Base-by-base conservation (phyloP, 176 grass and related monocot species). In the Poa pratensis region DNA sequence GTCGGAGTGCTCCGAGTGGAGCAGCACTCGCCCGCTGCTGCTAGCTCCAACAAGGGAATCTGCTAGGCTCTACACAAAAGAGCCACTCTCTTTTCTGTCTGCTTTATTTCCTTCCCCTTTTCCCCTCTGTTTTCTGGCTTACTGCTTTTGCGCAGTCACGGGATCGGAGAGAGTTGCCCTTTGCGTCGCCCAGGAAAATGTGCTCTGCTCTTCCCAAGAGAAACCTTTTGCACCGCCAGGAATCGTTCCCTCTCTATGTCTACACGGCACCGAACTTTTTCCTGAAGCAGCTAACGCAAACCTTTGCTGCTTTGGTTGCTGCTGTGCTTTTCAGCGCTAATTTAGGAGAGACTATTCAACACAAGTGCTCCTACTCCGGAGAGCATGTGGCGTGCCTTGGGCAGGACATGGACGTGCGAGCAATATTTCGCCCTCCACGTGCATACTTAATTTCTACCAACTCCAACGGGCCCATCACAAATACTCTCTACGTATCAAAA, bases 321-420 rank as follows among this genome's bases (percentile, higher is more conserved):
- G 81, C 87, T 88, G 63, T 78, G 80, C 80, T 83, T 83, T 83
- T 80, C 74, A 79, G 74, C 81, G 79, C 79, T 48, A 62, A 82
- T 69, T 24, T 12, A 68, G 50, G 30, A 30, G 54, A 32, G 39
- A 17, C 5, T 2, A 28, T 5, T 58, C 15, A 22, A 22, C 6
- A 5, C 40, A 7, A 40, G 3, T 35, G 4, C 34, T 35, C 34
- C 34, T 40, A 40, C 5, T 7, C 7, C 7, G 40, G 9, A 67
- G 39, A 16, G 16, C 64, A 58, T 61, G 84, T 40, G 58, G 52
- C 54, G 55, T 34, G 48, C 78, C 66, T 51, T 73, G 84, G 37
- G 19, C 30, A 77, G 27, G 35, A 37, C 5, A 37, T 37, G 35
- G 35, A 6, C 35, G 35, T 37, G 35, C 28, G 28, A 30, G 28